Conservation (phyloP, 371 early-diverging fungal genomes). For the Mucor plumbeus region DNA sequence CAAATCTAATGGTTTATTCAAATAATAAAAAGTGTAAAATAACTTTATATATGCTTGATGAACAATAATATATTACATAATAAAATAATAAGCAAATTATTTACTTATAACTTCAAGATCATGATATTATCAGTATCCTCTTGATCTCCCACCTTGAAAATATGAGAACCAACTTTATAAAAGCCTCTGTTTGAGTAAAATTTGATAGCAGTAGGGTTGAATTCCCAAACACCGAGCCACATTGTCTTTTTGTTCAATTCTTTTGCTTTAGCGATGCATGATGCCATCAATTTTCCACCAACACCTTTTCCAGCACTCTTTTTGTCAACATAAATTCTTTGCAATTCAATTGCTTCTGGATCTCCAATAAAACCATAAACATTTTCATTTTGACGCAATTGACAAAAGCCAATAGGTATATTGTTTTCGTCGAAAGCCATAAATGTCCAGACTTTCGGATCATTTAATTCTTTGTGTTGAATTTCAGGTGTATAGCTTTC, state of each 20-base stretch:
- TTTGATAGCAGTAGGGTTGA: conserved; percentile 32
- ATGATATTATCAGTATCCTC: conserved; percentile 35
- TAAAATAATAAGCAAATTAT: too few species aligned
- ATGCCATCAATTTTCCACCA: conserved; percentile 24
- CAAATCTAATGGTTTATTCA: too few species aligned
- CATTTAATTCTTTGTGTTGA: conserved; percentile 26
- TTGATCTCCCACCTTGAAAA: conserved; percentile 31
- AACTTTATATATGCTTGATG: neutral
- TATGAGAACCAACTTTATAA: conserved; percentile 31
- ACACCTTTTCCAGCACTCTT: conserved; percentile 30
- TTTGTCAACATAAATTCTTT: conserved; percentile 38
- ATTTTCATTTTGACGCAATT: conserved; percentile 22
- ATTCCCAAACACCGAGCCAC: conserved; percentile 48
- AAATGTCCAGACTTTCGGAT: conserved; percentile 25
- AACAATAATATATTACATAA: too few species aligned
- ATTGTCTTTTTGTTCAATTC: conserved; percentile 32
- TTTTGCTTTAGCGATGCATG: conserved; percentile 17
- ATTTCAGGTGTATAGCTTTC: conserved; percentile 22
- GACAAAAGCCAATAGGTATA: conserved; percentile 32
- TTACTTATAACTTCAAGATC: conserved; percentile 24
- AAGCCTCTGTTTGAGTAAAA: conserved; percentile 36
- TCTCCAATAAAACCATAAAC: conserved; percentile 35
- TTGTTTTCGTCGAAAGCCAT: conserved; percentile 24
- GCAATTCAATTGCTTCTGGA: conserved; percentile 32
- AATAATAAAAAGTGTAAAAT: too few species aligned